These are phyloP conservation scores for Jatropha curcas DNA, from an alignment of 345 rosid genomes.

Conservation along the genomic window DNA sequence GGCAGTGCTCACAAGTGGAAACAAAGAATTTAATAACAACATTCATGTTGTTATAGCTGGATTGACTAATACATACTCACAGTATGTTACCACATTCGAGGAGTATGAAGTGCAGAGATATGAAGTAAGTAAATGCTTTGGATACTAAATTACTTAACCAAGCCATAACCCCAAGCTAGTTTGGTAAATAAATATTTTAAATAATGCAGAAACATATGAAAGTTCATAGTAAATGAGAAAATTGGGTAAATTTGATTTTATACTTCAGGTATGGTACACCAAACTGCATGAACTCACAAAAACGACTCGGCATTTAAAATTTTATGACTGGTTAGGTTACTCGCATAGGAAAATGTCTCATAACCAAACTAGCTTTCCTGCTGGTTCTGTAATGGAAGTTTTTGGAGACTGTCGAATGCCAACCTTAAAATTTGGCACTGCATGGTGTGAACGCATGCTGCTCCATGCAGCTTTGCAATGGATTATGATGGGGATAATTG, in stretches of 20 bases:
- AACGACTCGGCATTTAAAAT: not conserved
- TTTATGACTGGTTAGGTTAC: not conserved
- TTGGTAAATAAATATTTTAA: conserved; percentile 37
- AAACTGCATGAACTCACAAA: not conserved
- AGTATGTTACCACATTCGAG: conserved; percentile 89
- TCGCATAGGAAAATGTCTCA: not conserved
- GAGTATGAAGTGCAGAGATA: conserved; percentile 95
- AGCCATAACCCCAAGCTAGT: no score
- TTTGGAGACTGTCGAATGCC: not conserved
- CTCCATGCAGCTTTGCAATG: not conserved
- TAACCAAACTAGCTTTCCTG: not conserved
- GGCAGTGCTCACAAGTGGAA: conserved; percentile 54
- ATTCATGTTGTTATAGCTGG: conserved; percentile 91
- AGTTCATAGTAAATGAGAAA: not conserved
- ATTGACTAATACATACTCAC: conserved; percentile 89
- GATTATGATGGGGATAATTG: not conserved
- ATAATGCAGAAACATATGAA: not conserved
- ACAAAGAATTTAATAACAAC: conserved; percentile 40
- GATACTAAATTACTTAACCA: not conserved
- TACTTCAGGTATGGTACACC: not conserved
- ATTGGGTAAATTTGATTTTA: no score
- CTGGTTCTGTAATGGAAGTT: not conserved
- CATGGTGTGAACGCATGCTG: not conserved
- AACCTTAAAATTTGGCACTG: not conserved
- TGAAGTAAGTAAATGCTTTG: conserved; percentile 55